Conservation (phyloP, 1,139 yeast species). For the Pneumocystis canis region DNA sequence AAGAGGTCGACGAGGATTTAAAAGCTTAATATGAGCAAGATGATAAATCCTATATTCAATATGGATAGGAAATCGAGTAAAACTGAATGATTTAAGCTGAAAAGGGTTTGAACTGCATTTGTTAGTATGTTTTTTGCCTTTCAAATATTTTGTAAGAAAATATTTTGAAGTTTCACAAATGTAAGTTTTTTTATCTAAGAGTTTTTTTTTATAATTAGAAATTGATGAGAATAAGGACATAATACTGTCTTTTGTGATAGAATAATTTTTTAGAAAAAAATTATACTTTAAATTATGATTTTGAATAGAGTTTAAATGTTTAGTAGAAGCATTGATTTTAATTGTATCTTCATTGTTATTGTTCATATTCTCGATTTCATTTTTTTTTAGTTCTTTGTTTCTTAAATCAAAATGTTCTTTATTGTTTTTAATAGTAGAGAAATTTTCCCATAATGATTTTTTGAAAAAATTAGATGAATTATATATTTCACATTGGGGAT, state of each 20-base stretch:
- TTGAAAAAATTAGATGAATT: neutral
- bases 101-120: neutral
- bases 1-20: conserved; percentile 81
- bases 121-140: neutral
- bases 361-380: neutral
- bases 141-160: neutral
- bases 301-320: neutral
- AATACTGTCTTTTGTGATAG: neutral
- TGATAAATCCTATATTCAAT: conserved; percentile 92
- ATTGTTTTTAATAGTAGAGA: neutral
- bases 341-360: neutral
- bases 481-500: neutral
- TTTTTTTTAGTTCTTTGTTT: neutral
- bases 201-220: neutral
- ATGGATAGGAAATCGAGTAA: conserved; percentile 66
- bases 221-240: neutral
- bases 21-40: conserved; percentile 77
- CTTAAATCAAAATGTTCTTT: neutral
- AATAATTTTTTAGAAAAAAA: neutral
- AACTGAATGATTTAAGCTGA: conserved; percentile 7
- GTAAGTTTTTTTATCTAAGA: neutral
- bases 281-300: neutral
- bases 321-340: neutral
- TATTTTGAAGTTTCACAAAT: neutral
- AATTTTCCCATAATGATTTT: neutral